Evolutionary conservation across 768 basidiomycete species (phyloP), one percentile per base, ranked within the genome.

Genomic region (Auriscalpium orientale): DNA sequence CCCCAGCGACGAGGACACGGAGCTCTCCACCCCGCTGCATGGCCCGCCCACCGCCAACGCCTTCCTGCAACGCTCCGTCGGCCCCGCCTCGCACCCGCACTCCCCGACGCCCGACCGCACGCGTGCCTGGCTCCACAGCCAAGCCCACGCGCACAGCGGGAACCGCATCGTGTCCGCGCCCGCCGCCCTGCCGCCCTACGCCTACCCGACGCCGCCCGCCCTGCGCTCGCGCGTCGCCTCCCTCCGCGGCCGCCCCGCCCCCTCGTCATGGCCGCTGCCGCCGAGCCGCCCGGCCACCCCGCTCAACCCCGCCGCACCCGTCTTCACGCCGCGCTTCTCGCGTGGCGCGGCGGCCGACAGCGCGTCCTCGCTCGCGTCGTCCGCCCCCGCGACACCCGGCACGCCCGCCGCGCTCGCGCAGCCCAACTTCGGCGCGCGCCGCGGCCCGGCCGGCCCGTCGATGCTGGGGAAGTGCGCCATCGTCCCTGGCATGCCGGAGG

Each of bases 281-380:
- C 37, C 43, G 20, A 9, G n/a, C 15, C 11, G 33, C 2, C 28
- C 34, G 22, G 28, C 22, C 46, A 38, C 52, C 8, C n/a, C n/a
- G n/a, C 46, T 47, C 46, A 47, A 53, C 38, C 56, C 56, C 7
- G 36, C 56, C 5, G 51, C 51, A 5, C 56, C 49, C 46, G 36
- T 46, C 3, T 56, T 56, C 56, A 38, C 50, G 28, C 51, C 56
- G 18, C 56, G 56, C 13, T 18, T 28, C 18, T 2, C 12, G 6
- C n/a, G 18, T n/a, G n/a, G n/a, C 46, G 46, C 46, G 21, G 46
- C 15, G n/a, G 46, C 8, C 6, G 12, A 18, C 46, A 47, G 46
- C 21, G n/a, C 46, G 12, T 18, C n/a, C n/a, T 28, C 46, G 18
- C n/a, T 28, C n/a, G 12, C 15, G 12, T 18, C 46, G 15, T 20